These are phyloP conservation scores for Tetradesmus obliquus DNA, from an alignment of 139 green algal species.

Conservation along the genomic window DNA sequence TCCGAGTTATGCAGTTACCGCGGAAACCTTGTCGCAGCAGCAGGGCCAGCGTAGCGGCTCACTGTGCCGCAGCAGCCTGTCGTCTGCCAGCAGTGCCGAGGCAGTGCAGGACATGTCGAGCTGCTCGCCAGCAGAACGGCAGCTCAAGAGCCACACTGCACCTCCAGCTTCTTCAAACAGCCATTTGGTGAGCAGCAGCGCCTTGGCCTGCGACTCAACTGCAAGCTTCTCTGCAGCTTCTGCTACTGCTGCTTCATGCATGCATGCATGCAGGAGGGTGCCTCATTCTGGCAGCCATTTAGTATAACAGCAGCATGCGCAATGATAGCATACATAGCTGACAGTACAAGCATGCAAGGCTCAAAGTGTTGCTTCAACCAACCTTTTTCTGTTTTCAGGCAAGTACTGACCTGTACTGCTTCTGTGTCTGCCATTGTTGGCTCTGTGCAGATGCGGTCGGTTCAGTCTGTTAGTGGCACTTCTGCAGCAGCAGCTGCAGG, in stretches of 20 bases:
- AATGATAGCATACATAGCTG: no score
- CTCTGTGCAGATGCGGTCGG: not conserved
- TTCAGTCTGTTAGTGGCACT: not conserved
- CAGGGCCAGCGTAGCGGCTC: not conserved
- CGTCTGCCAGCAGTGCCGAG: not conserved
- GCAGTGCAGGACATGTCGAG: not conserved
- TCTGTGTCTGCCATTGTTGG: not conserved
- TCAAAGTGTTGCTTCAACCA: no score
- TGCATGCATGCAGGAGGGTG: no score
- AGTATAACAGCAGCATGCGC: no score
- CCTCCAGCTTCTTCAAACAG: not conserved
- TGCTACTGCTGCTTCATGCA: no score
- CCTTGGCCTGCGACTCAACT: no score
- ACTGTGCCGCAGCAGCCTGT: not conserved
- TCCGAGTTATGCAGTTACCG: not conserved
- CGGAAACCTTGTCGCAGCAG: not conserved
- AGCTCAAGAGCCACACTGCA: not conserved
- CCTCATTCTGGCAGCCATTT: no score
- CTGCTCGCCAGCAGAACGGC: not conserved
- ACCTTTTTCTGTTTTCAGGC: no score
- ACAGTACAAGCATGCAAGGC: no score
- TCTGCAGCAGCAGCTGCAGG: not conserved
- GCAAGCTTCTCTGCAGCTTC: no score
- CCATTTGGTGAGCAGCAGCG: not conserved
- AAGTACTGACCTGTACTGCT: not conserved